Percentiles rank a stretch among this genome's conserved stretches.
Evolutionary conservation across 2,329 filamentous ascomycete genomes (phyloP).

Genomic region (Rachicladosporium sp.): DNA sequence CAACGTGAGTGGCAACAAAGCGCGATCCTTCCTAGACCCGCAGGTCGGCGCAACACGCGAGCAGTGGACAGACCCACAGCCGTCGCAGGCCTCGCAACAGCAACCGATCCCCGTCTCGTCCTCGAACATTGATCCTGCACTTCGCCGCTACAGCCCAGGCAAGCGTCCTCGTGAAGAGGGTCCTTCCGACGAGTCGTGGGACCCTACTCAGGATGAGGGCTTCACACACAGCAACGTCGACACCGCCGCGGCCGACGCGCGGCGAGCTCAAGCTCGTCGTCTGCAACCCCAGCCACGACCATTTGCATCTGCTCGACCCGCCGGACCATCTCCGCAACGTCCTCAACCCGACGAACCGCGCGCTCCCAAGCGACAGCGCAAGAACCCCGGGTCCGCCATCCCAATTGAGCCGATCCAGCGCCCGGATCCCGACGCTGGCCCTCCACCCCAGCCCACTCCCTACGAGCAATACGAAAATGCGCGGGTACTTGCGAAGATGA

Average conservation of each 20-base stretch:
- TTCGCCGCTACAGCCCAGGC: conserved; percentile 1
- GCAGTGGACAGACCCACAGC: conserved; percentile 25
- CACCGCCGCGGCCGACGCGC: conserved; percentile 17
- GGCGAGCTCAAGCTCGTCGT: conserved; percentile 23
- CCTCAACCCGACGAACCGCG: conserved; percentile 2
- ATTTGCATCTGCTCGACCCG: conserved; percentile 3
- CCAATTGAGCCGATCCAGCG: conserved; percentile 11
- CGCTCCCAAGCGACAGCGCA: conserved; percentile 15
- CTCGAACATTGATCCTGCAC: conserved; percentile 1
- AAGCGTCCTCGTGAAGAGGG: conserved; percentile 17
- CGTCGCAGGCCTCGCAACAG: conserved; percentile 10
- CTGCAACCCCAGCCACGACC: conserved; percentile 8
- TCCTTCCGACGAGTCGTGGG: conserved; percentile 21
- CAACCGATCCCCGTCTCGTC: neutral
- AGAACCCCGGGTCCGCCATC: conserved; percentile 20
- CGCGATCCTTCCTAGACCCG: conserved; percentile 26
- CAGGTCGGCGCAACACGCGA: conserved; percentile 28
- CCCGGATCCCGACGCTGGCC: conserved; percentile 6
- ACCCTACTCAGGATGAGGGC: conserved; percentile 29
- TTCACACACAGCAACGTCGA: conserved; percentile 31
- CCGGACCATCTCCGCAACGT: conserved; percentile 4
- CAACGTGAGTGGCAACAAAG: conserved; percentile 2
- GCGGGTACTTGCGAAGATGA: conserved; percentile 13
- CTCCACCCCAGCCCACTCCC: conserved; percentile 6
- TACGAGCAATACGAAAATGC: too few species aligned